Evolutionary conservation across 192 early-diverging fungal species (phyloP).

Genomic region (Coemansia sp.): DNA sequence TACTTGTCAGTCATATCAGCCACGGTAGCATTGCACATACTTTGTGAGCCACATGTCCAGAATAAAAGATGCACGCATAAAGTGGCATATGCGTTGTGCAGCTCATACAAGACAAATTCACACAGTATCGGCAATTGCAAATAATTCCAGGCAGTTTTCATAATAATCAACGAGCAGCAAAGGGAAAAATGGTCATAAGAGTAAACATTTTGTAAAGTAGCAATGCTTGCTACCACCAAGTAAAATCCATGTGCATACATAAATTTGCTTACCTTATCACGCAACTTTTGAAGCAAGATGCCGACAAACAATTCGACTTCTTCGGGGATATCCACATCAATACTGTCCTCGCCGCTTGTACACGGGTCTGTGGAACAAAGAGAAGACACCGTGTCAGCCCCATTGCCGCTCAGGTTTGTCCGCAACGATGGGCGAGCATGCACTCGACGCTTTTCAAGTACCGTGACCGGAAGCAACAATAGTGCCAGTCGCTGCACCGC

Average conservation of each 20-base stretch:
- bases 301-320: conserved; percentile 80
- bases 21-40: not conserved
- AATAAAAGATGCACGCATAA: conserved; percentile 1
- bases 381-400: not conserved
- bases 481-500: conserved; percentile 80
- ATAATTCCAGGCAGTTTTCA: no score
- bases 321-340: conserved; percentile 75
- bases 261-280: conserved; percentile 62
- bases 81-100: not conserved
- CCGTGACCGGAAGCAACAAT: conserved; percentile 68
- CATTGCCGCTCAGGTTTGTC: conserved; percentile 16
- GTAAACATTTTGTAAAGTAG: not conserved
- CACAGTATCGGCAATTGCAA: no score
- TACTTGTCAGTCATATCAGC: not conserved
- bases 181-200: no score
- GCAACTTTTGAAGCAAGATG: conserved; percentile 75
- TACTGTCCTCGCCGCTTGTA: conserved; percentile 50
- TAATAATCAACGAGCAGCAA: no score
- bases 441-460: conserved; percentile 64
- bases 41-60: not conserved
- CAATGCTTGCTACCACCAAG: not conserved
- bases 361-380: conserved; percentile 6
- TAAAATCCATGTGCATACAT: not conserved
- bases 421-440: conserved; percentile 38
- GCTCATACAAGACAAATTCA: no score